Evolutionary conservation across 116 monocot species (phyloP).

Genomic region (Cymodocea nodosa): DNA sequence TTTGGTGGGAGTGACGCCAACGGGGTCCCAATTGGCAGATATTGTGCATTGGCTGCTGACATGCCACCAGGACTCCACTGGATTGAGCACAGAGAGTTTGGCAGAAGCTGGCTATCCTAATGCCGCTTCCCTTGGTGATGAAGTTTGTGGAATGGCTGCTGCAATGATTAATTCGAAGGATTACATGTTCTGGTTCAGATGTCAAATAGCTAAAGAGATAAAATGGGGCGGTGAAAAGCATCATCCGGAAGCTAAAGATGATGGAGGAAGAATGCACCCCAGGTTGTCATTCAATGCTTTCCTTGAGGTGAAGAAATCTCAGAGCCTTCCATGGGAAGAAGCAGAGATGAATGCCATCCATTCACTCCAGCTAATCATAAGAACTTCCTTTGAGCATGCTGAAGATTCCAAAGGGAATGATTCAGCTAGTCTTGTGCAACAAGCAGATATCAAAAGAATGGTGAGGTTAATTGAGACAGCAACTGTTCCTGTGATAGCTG

Average conservation of each 20-base stretch:
- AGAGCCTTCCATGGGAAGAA: conserved; percentile 74
- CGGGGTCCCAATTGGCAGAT: conserved; percentile 44
- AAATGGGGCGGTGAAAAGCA: conserved; percentile 86
- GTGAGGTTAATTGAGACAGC: conserved; percentile 77
- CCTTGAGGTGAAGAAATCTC: conserved; percentile 56
- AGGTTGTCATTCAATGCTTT: conserved; percentile 71
- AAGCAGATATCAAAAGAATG: conserved; percentile 50
- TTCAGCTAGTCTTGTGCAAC: conserved; percentile 18
- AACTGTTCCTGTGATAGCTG: conserved; percentile 52
- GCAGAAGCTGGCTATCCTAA: conserved; percentile 50
- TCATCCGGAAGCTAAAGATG: conserved; percentile 56
- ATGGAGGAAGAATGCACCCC: conserved; percentile 63
- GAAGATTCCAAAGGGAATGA: conserved; percentile 26
- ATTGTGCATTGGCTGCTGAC: conserved; percentile 46
- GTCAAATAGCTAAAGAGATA: conserved; percentile 56
- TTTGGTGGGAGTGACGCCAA: conserved; percentile 47
- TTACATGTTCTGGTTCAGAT: conserved; percentile 73
- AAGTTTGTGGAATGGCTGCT: conserved; percentile 64
- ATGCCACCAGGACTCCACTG: conserved; percentile 51
- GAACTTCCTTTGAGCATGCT: conserved; percentile 21
- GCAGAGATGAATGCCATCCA: conserved; percentile 76
- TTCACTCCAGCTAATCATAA: conserved; percentile 48
- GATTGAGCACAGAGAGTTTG: conserved; percentile 66
- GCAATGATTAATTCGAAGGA: conserved; percentile 47
- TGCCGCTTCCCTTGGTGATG: conserved; percentile 48